Evolutionary conservation across 75 land plant genomes (phyloP).

Genomic region (Cryptomeria japonica): DNA sequence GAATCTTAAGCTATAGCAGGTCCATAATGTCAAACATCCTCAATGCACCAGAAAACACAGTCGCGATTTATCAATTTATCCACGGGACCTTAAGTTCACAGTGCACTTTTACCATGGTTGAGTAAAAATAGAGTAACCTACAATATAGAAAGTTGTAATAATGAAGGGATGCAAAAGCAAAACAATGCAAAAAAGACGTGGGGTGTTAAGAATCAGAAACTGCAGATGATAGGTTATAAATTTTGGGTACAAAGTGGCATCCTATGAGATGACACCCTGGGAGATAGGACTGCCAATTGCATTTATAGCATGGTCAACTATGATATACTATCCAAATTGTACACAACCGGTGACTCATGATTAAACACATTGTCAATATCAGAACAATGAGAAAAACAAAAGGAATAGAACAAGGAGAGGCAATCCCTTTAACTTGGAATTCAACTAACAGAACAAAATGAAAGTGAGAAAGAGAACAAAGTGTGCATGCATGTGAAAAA

Average conservation of each 20-base stretch:
- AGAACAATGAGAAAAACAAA: not conserved
- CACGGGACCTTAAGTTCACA: not conserved
- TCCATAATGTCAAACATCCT: not conserved
- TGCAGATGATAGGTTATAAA: not conserved
- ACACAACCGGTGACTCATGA: not conserved
- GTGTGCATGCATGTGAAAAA: not conserved
- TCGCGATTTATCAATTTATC: not conserved
- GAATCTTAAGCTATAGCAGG: slow-evolving; percentile 5
- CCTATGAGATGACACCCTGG: slow-evolving; percentile 8
- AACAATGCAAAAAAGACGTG: not conserved
- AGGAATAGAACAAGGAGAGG: not conserved
- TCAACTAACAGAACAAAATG: not conserved
- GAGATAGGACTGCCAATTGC: too few relatives aligned
- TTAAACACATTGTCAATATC: not conserved
- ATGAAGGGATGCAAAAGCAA: not conserved
- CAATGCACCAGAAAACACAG: not conserved
- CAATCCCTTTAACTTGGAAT: not conserved
- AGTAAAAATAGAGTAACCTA: not conserved
- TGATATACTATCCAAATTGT: too few relatives aligned
- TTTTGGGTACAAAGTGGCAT: not conserved
- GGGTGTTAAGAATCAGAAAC: not conserved
- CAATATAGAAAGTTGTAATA: too few relatives aligned
- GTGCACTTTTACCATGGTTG: not conserved
- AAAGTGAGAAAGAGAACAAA: not conserved
- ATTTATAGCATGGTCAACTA: too few relatives aligned